Evolutionary conservation across 768 basidiomycete species (phyloP).

Genomic region (Dioszegia aurantiaca): DNA sequence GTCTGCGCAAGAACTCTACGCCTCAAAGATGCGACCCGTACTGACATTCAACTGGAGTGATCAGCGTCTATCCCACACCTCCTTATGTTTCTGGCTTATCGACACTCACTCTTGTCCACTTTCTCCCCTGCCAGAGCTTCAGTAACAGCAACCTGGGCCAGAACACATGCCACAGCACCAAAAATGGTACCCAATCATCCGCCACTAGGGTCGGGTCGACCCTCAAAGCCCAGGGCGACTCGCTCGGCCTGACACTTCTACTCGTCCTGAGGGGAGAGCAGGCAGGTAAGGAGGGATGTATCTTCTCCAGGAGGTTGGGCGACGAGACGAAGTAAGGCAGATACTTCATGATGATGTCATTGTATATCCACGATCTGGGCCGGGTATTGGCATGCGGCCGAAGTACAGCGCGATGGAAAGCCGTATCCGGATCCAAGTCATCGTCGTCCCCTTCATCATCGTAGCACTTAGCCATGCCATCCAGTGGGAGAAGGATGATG

Average conservation of each 20-base stretch:
- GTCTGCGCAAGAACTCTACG: no score
- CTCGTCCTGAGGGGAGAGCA: conserved; percentile 16
- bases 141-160: conserved; percentile 39
- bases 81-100: background rate
- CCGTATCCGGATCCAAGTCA: conserved; percentile 5
- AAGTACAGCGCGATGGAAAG: conserved; percentile 12
- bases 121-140: conserved; percentile 44
- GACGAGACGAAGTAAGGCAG: conserved; percentile 35
- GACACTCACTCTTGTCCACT: conserved; percentile 46
- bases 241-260: conserved; percentile 22
- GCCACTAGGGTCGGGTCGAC: conserved; percentile 48
- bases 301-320: conserved; percentile 15
- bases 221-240: conserved; percentile 26
- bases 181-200: conserved; percentile 51
- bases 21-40: conserved; percentile 42
- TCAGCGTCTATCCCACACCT: background rate
- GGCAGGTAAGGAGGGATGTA: conserved; percentile 44
- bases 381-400: conserved; percentile 21
- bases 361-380: conserved; percentile 47
- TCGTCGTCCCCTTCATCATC: background rate
- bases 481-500: conserved; percentile 42
- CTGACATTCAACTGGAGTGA: conserved; percentile 36
- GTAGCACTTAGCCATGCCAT: conserved; percentile 34
- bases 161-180: conserved; percentile 48
- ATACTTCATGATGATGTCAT: conserved; percentile 46